Evolutionary conservation across 768 basidiomycete species (phyloP), one percentile per base, ranked within the genome.

Genomic region (Calocybe indica): DNA sequence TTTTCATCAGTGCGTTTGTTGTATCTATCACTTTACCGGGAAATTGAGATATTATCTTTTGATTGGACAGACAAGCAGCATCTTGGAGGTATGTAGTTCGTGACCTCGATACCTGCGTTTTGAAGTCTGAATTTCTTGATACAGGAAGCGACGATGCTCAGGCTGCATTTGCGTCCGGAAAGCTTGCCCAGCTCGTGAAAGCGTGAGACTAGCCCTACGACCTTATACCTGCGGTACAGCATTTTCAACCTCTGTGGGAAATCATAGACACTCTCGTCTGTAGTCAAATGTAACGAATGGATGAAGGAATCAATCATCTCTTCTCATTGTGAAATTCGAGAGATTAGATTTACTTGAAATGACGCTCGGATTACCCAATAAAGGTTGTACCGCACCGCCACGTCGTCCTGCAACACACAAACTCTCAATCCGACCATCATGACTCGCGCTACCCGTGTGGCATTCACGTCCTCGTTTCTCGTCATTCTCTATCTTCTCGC

Each of bases 1-100:
- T 88, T 49, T 92, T 88, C 68, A 75, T 91, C 58, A 76, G 85
- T 88, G 50, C 73, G 73, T 69, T 6, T 12, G 6, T 42, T 32
- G n/a, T 37, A 49, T 5, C n/a, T 10, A 11, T 14, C 15, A 12
- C 37, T 37, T 12, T 15, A 40, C 32, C 35, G 2, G 30, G 14
- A 22, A 38, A 28, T 31, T 22, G 42, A 32, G 8, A 40, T 40
- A 10, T n/a, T 1, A 30, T 29, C 5, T 9, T 33, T 1, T 4
- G 22, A 22, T 2, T 22, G 22, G 22, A 0, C 40, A 82, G 79
- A 70, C 47, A 59, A 74, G 54, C 45, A 75, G 56, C 81, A 83
- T 50, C 65, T 83, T 30, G 81, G 80, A 54, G 81, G 78, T 78
- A 52, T 44, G 62, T 56, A n/a, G 14, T 6, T n/a, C 9, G 22